Conservation (phyloP, 805 yeast species). For the Ogataea kodamae region DNA sequence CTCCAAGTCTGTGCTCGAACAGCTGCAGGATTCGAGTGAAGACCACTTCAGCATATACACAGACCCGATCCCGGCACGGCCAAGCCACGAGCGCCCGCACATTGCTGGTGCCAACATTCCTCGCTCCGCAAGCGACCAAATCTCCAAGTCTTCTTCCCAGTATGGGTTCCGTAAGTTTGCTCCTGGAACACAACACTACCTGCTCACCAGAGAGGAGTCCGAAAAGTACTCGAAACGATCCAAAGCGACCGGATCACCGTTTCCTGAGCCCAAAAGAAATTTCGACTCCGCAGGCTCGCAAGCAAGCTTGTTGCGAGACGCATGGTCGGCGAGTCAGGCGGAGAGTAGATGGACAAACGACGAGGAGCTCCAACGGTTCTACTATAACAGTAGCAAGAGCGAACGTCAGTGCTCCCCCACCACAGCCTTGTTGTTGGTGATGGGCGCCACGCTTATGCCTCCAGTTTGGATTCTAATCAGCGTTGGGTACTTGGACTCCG, state of each 20-base stretch:
- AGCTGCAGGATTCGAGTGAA: background rate
- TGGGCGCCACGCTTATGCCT: constrained; percentile 26
- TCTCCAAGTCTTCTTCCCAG: constrained; percentile 5
- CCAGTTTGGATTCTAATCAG: constrained; percentile 31
- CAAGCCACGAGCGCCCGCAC: no score
- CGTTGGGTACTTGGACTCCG: constrained; percentile 26
- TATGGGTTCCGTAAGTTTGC: constrained; percentile 17
- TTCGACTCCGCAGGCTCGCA: constrained; percentile 15
- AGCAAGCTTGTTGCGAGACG: constrained; percentile 5
- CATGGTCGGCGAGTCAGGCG: constrained; percentile 2
- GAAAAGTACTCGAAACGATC: constrained; percentile 3
- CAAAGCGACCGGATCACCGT: constrained; percentile 7
- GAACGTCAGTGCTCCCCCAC: constrained; percentile 11
- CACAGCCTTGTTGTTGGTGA: constrained; percentile 19
- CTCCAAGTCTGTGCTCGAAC: constrained; percentile 8
- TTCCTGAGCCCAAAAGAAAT: constrained; percentile 6
- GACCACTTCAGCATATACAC: constrained; percentile 17
- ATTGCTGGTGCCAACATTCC: no score
- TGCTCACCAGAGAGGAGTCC: constrained; percentile 12
- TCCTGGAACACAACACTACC: constrained; percentile 19
- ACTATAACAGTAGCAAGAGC: constrained; percentile 5
- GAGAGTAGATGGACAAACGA: constrained; percentile 8
- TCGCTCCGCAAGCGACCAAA: background rate
- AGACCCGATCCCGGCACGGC: constrained; percentile 3
- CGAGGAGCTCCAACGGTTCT: constrained; percentile 1